Evolutionary conservation across 1,284 basidiomycete genomes (phyloP).

Genomic region (Inonotus obliquus): DNA sequence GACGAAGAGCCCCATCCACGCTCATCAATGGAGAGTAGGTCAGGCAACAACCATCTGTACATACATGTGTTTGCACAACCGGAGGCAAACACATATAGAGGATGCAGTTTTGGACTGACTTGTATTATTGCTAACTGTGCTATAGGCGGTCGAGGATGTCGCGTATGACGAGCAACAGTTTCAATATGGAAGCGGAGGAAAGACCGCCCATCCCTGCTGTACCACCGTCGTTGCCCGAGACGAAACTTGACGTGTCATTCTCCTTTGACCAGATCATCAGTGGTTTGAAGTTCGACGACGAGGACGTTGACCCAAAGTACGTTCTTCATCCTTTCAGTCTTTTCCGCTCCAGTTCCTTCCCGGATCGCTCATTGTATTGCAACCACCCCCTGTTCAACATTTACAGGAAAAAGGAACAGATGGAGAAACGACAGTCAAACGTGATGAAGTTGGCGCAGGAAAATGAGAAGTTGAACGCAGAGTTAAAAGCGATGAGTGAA

Average conservation of each 20-base stretch:
- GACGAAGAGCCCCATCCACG: conserved; percentile 13
- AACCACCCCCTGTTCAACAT: too few species aligned
- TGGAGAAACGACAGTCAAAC: conserved; percentile 72
- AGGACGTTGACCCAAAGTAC: conserved; percentile 13
- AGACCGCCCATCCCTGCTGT: conserved; percentile 4
- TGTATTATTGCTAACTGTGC: not conserved
- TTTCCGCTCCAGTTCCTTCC: not conserved
- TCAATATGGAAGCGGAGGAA: not conserved
- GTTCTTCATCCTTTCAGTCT: not conserved
- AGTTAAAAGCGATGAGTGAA: conserved; percentile 69
- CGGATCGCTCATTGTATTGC: too few species aligned
- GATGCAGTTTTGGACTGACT: not conserved
- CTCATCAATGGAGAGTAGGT: conserved; percentile 18
- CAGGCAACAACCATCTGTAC: not conserved
- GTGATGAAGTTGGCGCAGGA: conserved; percentile 70
- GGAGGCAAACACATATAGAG: not conserved
- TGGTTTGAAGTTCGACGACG: conserved; percentile 1
- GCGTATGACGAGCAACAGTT: conserved; percentile 9
- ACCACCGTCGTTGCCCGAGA: conserved; percentile 14
- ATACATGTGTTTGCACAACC: not conserved
- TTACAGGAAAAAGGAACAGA: conserved; percentile 37
- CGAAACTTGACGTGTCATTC: conserved; percentile 14
- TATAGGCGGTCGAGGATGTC: conserved; percentile 16
- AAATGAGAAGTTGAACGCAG: conserved; percentile 70
- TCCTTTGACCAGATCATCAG: conserved; percentile 17